Evolutionary conservation across 805 yeast genomes (phyloP).

Genomic region (Candida ascalaphidarum): DNA sequence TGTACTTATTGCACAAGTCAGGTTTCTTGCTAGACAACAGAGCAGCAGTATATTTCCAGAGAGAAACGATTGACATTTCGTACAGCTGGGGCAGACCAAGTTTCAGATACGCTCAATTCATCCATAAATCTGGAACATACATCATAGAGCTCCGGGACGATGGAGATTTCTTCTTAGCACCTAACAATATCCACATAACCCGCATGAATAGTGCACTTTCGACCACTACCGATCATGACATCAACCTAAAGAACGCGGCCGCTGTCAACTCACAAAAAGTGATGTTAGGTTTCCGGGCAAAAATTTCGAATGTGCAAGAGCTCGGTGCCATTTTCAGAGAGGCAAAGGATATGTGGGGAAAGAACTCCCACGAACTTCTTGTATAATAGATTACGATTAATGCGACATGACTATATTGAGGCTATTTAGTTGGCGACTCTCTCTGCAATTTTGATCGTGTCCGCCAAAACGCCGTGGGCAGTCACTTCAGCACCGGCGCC

Average conservation of each 20-base stretch:
- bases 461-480: constrained; percentile 85
- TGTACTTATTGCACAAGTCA: constrained; percentile 55
- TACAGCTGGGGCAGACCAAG: constrained; percentile 91
- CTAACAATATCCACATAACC: constrained; percentile 77
- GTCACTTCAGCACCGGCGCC: constrained; percentile 79
- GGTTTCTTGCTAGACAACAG: constrained; percentile 81
- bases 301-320: constrained; percentile 45
- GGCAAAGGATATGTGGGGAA: constrained; percentile 44
- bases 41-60: constrained; percentile 54
- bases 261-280: constrained; percentile 63
- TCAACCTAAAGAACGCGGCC: constrained; percentile 8
- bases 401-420: neutral
- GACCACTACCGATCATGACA: constrained; percentile 18
- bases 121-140: constrained; percentile 83
- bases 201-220: constrained; percentile 45
- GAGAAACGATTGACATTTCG: constrained; percentile 51
- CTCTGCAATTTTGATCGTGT: constrained; percentile 85
- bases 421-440: constrained; percentile 49
- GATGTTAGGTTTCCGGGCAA: constrained; percentile 58
- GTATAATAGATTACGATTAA: neutral
- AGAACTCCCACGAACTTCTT: constrained; percentile 18
- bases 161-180: constrained; percentile 75
- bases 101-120: constrained; percentile 79
- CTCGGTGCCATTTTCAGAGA: constrained; percentile 48
- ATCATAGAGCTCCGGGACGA: constrained; percentile 78